Base-by-base conservation (phyloP, 192 early-diverging fungal species). In the Rhizophagus clarus region DNA sequence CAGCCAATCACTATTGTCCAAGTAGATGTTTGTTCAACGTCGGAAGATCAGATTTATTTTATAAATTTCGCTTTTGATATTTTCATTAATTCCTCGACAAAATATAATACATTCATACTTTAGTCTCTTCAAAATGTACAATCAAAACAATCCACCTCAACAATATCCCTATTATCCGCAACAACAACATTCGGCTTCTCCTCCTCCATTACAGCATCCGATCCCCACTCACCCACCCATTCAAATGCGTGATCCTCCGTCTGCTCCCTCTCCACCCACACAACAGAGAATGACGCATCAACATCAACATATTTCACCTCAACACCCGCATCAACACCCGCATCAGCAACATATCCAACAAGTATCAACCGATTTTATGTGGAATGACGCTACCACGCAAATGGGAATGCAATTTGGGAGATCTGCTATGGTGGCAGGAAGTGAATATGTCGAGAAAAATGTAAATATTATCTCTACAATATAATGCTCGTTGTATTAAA, bases 371-470 rank as follows among this genome's bases (percentile, higher is more conserved):
- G 61, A 74, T 34, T 24, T 29, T 37, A n/a, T 32, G 31, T 31
- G 70, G 80, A 64, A 90, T 79, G 93, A 94, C 79, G 92, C 91
- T 42, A 91, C 95, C 9, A 88, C 94, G 15, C 97, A 99, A 82
- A 84, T 99, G 79, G 97, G 97, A 0, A 96, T 99, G 93, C 95
- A 99, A 81, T 93, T 99, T 82, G 97, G 95, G 22, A 89, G 90
- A 45, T 89, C 85, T 63, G 96, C 97, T 6, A 89, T 98, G 80
- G 88, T 88, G 73, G 92, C 95, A 49, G 95, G 93, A 51, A 92
- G 93, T 73, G 91, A 95, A 74, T 94, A 95, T 78, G 88, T 99
- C 56, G 95, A 97, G 83, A 91, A 96, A 81, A 98, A 99, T 82
- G 95, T 96, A 89, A 72, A 89, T 76, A 60, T 49, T 22, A 26